Percentiles rank a stretch among this genome's conserved stretches.
Conservation (phyloP, 345 rosid genomes). For the Angophora floribunda region DNA sequence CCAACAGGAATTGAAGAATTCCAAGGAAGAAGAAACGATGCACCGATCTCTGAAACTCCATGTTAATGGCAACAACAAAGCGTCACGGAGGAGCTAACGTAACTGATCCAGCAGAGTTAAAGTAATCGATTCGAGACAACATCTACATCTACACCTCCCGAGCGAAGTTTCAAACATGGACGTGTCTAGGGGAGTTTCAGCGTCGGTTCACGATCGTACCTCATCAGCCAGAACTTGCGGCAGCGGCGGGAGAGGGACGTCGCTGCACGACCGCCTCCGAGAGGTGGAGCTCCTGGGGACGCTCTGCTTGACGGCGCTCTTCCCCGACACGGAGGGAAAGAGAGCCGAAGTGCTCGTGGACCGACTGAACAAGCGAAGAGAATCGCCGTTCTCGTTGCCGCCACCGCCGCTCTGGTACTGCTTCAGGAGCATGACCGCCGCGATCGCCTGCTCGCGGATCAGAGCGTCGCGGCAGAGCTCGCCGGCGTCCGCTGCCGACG, state of each 20-base stretch:
- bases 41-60: neutral
- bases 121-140: neutral
- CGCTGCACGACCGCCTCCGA: conserved; percentile 5
- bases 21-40: neutral
- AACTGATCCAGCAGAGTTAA: neutral
- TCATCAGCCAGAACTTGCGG: conserved; percentile 10
- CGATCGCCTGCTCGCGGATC: conserved; percentile 13
- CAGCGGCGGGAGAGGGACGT: neutral
- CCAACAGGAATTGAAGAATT: neutral
- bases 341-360: conserved; percentile 5
- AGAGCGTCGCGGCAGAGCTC: neutral
- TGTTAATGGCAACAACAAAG: neutral
- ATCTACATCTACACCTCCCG: neutral
- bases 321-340: neutral
- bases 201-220: neutral
- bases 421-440: conserved; percentile 17
- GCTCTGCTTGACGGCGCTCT: neutral
- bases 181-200: neutral
- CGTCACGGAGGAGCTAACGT: neutral
- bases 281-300: conserved; percentile 20
- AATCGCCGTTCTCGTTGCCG: neutral
- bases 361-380: neutral
- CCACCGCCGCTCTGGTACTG: conserved; percentile 8
- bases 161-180: neutral
- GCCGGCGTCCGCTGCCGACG: neutral